These are phyloP conservation scores for Alternaria ethzedia DNA, from an alignment of 2,329 filamentous ascomycete species.

Conservation along the genomic window DNA sequence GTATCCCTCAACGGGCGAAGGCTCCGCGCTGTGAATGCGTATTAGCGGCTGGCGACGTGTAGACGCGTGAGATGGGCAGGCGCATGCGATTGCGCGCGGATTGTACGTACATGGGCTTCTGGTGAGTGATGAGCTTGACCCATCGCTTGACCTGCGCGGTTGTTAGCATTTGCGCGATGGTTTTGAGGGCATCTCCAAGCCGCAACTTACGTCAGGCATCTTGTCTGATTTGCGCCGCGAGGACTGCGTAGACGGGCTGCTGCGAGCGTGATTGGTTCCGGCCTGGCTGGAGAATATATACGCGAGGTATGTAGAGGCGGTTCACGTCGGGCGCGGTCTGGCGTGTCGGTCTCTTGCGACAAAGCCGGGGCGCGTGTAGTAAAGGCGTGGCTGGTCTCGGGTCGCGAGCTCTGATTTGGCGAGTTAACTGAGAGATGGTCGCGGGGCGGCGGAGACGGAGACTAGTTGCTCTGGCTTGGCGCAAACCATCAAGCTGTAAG, in stretches of 20 bases:
- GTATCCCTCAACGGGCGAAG: conserved; percentile 82
- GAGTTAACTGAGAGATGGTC: conserved; percentile 17
- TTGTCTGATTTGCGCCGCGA: conserved; percentile 27
- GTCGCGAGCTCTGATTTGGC: conserved; percentile 29
- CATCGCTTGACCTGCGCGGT: conserved; percentile 74
- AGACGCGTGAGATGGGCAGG: conserved; percentile 15
- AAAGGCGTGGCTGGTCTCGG: conserved; percentile 26
- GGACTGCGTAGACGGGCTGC: neutral
- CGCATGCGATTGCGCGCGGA: conserved; percentile 22
- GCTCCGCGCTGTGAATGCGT: conserved; percentile 68
- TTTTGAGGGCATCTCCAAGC: neutral
- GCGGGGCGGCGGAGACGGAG: conserved; percentile 18
- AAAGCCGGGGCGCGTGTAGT: conserved; percentile 14
- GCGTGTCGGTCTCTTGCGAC: conserved; percentile 13
- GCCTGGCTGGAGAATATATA: neutral
- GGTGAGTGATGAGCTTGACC: conserved; percentile 92
- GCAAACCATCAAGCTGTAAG: conserved; percentile 13
- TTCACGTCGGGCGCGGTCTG: neutral
- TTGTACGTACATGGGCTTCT: conserved; percentile 78
- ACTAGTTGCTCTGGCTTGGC: conserved; percentile 19
- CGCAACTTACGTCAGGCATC: conserved; percentile 54
- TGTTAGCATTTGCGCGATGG: conserved; percentile 15
- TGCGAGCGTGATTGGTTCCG: neutral
- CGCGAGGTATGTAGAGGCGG: neutral
- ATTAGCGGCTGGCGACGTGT: conserved; percentile 20